Evolutionary conservation across 139 green algal genomes (phyloP).

Genomic region (Picochlorum costavermella): DNA sequence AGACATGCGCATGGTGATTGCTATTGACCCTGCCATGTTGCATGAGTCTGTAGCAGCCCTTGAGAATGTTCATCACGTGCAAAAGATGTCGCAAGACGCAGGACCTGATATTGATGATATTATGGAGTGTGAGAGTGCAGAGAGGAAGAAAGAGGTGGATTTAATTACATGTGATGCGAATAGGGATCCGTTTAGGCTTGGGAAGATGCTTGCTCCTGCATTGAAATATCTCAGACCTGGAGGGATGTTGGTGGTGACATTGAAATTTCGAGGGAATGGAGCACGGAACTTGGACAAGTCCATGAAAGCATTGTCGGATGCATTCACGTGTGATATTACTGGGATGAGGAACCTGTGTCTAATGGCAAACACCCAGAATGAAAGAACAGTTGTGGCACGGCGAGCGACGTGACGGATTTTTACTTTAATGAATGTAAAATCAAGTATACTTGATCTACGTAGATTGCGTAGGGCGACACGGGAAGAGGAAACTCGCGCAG

Average conservation of each 20-base stretch:
- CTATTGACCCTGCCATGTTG: constrained; percentile 16
- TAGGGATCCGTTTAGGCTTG: background rate
- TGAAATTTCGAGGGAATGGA: constrained; percentile 10
- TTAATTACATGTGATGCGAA: constrained; percentile 6
- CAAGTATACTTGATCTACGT: too few relatives aligned
- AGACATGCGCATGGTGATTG: constrained; percentile 8
- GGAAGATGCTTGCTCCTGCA: background rate
- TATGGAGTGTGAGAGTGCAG: background rate
- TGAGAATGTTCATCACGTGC: constrained; percentile 11
- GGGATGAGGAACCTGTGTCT: constrained; percentile 1
- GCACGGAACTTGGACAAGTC: background rate
- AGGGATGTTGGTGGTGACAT: constrained; percentile 5
- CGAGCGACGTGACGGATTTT: too few relatives aligned
- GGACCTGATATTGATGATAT: background rate
- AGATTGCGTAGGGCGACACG: too few relatives aligned
- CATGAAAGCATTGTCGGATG: background rate
- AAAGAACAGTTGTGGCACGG: constrained; percentile 2
- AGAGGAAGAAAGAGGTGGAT: constrained; percentile 1
- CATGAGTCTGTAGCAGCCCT: background rate
- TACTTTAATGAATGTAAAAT: too few relatives aligned
- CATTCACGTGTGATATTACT: background rate
- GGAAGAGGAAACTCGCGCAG: too few relatives aligned
- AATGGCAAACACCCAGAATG: constrained; percentile 7
- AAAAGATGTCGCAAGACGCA: background rate
- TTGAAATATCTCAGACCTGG: background rate